These are phyloP conservation scores for Bryoerythrophyllum caledonicum DNA, from an alignment of 225 moss, liverwort and hornwort species.

Conservation along the genomic window DNA sequence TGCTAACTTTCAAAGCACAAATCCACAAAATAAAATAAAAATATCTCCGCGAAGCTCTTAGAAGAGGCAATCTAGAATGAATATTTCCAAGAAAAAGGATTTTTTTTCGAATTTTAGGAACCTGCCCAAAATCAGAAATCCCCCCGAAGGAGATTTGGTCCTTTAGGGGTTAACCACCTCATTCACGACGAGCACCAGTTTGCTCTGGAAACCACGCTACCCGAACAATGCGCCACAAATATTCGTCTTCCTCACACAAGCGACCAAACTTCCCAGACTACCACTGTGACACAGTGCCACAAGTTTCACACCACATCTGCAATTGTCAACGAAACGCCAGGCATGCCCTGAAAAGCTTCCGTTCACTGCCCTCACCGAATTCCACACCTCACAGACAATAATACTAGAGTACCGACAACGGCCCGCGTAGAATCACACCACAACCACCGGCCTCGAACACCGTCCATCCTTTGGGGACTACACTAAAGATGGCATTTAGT, in stretches of 20 bases:
- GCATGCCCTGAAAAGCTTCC: neutral
- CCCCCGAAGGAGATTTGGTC: no score
- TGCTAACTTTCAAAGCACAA: no score
- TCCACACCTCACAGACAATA: neutral
- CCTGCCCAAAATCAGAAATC: no score
- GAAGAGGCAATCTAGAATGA: no score
- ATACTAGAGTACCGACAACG: neutral
- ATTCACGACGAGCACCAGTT: neutral
- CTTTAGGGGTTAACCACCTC: conserved; percentile 9
- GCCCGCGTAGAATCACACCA: neutral
- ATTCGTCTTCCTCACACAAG: neutral
- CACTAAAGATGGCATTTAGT: no score
- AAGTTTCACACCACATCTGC: neutral
- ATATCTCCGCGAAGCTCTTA: no score
- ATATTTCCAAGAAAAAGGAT: no score
- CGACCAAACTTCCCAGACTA: conserved; percentile 2
- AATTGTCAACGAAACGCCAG: neutral
- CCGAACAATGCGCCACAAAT: neutral
- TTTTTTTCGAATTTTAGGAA: no score
- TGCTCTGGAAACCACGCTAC: neutral
- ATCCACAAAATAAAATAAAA: no score
- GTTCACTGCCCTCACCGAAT: neutral
- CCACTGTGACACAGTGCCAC: neutral
- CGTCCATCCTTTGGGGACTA: no score
- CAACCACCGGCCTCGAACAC: neutral